Evolutionary conservation across 1,284 basidiomycete species (phyloP).

Genomic region (Pseudozyma thailandica): DNA sequence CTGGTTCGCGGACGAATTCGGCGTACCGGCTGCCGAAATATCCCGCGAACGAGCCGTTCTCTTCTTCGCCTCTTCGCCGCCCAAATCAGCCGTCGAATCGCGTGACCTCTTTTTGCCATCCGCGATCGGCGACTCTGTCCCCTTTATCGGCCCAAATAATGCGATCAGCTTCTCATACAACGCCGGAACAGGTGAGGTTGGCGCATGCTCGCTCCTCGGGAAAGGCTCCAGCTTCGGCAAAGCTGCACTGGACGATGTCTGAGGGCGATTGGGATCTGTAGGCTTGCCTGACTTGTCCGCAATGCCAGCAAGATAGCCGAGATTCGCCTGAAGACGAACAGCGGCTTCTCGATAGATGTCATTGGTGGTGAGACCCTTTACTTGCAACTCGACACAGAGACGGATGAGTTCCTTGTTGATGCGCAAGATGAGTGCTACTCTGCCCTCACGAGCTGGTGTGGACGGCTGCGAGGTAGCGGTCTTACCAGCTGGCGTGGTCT

Average conservation of each 20-base stretch:
- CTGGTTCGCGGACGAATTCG: slow-evolving; percentile 9
- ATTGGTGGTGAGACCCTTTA: slow-evolving; percentile 34
- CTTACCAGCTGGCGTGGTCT: slow-evolving; percentile 1
- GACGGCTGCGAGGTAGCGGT: slow-evolving; percentile 13
- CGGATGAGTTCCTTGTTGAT: slow-evolving; percentile 63
- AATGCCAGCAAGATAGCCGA: slow-evolving; percentile 51
- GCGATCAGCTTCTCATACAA: slow-evolving; percentile 47
- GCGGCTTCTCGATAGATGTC: slow-evolving; percentile 52
- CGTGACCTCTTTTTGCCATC: slow-evolving; percentile 30
- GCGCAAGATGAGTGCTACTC: slow-evolving; percentile 47
- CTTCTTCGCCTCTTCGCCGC: slow-evolving; percentile 13
- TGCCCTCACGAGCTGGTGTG: slow-evolving; percentile 36
- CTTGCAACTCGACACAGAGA: slow-evolving; percentile 52
- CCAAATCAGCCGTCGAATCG: slow-evolving; percentile 18
- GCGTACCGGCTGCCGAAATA: slow-evolving; percentile 19
- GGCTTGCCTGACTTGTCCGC: slow-evolving; percentile 46
- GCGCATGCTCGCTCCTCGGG: slow-evolving; percentile 34
- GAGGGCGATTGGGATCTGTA: slow-evolving; percentile 3
- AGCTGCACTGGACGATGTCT: slow-evolving; percentile 12
- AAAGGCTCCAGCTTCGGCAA: slow-evolving; percentile 44
- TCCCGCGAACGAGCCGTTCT: slow-evolving; percentile 26
- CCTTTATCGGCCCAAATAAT: slow-evolving; percentile 10
- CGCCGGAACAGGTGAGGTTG: slow-evolving; percentile 33
- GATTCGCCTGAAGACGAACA: slow-evolving; percentile 47
- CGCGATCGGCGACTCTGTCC: slow-evolving; percentile 6